A percentile compares a stretch with the other conserved stretches of the same genome.
phyloP scores from a whole-genome alignment of 1,139 yeast species.

The Taphrina wiesneri region DNA sequence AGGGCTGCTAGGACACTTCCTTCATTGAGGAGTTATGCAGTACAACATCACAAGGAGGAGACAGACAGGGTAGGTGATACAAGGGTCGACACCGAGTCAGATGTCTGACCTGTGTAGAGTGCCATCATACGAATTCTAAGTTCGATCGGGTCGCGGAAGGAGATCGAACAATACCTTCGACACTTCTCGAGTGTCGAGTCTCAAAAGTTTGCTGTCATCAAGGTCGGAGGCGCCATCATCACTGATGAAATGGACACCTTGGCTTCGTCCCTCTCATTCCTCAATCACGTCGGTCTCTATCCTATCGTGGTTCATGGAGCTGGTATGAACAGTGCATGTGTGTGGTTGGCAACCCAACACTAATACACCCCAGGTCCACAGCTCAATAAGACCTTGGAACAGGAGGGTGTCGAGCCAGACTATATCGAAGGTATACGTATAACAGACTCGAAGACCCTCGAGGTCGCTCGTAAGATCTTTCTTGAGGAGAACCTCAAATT shows the following conservation, averaged over 20 bases:
- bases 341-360: not conserved
- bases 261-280: slow-evolving; percentile 92
- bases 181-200: slow-evolving; percentile 83
- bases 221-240: slow-evolving; percentile 98
- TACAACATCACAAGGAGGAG: slow-evolving; percentile 33
- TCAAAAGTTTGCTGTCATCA: slow-evolving; percentile 96
- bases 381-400: slow-evolving; percentile 87
- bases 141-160: slow-evolving; percentile 95
- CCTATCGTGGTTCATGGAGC: slow-evolving; percentile 98
- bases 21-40: slow-evolving; percentile 1
- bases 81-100: not conserved
- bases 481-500: slow-evolving; percentile 89
- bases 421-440: slow-evolving; percentile 95
- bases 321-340: slow-evolving; percentile 45
- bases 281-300: slow-evolving; percentile 94
- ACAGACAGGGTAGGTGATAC: slow-evolving; percentile 19
- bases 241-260: slow-evolving; percentile 89
- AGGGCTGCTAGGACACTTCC: not conserved
- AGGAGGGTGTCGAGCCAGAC: slow-evolving; percentile 93
- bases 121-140: slow-evolving; percentile 77
- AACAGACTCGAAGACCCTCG: slow-evolving; percentile 92
- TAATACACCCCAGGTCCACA: slow-evolving; percentile 62
- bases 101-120: slow-evolving; percentile 7
- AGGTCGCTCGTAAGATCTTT: slow-evolving; percentile 92
- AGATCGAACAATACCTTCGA: slow-evolving; percentile 94